Evolutionary conservation across 2,329 filamentous ascomycete genomes (phyloP).

Genomic region (Rhynchosporium graminicola): DNA sequence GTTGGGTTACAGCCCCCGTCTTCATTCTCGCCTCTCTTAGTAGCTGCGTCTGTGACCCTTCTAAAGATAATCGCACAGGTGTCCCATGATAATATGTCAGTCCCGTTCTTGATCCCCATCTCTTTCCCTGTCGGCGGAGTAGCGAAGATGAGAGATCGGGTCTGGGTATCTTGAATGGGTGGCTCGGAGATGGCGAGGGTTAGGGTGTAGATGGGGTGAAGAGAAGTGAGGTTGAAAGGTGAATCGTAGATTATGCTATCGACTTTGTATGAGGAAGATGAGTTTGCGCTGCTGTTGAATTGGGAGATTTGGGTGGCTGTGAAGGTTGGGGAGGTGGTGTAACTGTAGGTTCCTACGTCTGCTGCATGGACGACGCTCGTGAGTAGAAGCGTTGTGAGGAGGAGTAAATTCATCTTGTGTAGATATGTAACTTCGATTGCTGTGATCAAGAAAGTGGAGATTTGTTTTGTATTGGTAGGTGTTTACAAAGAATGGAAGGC

Average conservation of each 20-base stretch:
- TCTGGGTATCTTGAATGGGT: not conserved
- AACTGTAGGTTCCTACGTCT: not conserved
- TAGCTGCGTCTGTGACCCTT: not conserved
- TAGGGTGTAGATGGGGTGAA: not conserved
- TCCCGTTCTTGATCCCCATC: not conserved
- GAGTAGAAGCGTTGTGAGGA: not conserved
- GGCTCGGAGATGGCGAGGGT: not conserved
- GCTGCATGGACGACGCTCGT: not conserved
- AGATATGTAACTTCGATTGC: too few relatives aligned
- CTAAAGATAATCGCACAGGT: not conserved
- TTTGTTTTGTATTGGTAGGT: too few relatives aligned
- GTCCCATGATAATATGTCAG: not conserved
- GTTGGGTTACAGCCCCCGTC: not conserved
- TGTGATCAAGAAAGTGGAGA: too few relatives aligned
- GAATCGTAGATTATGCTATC: constrained; percentile 5
- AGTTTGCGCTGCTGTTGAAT: not conserved
- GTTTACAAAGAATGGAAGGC: too few relatives aligned
- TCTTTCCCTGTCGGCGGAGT: not conserved
- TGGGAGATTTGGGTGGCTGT: not conserved
- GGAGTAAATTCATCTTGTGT: not conserved
- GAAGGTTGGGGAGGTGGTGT: not conserved
- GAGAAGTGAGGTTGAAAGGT: constrained; percentile 1
- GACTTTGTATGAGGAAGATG: not conserved
- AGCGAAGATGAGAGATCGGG: not conserved
- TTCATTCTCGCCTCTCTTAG: not conserved